These are phyloP conservation scores for Castanea mollissima DNA, from an alignment of 306 rosid genomes.

Conservation along the genomic window DNA sequence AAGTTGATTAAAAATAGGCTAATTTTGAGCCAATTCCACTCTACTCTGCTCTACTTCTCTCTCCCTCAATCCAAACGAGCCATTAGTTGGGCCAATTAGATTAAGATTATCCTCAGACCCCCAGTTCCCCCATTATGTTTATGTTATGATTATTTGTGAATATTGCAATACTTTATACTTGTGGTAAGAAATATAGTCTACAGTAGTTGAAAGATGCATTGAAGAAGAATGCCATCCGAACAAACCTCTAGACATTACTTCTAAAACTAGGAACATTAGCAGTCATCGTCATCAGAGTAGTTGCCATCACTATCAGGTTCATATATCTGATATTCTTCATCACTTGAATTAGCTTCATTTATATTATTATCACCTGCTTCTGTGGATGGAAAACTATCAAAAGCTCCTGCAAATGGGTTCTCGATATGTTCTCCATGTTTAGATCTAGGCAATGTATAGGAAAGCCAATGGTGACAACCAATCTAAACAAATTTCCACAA, in stretches of 20 bases:
- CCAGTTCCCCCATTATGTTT: neutral
- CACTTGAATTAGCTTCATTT: constrained; percentile 37
- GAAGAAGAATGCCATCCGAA: neutral
- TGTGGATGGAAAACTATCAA: constrained; percentile 68
- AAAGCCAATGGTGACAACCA: constrained; percentile 20
- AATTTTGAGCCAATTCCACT: too few species aligned
- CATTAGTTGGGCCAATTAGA: too few species aligned
- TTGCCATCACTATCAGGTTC: constrained; percentile 57
- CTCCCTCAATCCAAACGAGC: too few species aligned
- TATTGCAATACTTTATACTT: neutral
- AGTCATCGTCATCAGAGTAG: constrained; percentile 39
- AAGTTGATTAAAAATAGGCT: rapidly evolving
- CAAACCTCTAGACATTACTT: neutral
- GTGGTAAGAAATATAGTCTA: neutral
- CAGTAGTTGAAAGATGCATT: neutral
- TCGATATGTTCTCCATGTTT: constrained; percentile 56
- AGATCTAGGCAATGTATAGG: constrained; percentile 54
- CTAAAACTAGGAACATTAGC: neutral
- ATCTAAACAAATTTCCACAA: neutral
- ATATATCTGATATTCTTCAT: constrained; percentile 67
- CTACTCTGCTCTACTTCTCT: too few species aligned
- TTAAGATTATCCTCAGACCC: neutral
- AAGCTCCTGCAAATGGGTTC: constrained; percentile 76
- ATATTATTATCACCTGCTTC: constrained; percentile 28
- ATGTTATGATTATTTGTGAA: neutral